Evolutionary conservation across 2,329 filamentous ascomycete species (phyloP), one percentile per base, ranked within the genome.

Genomic region (Emmonsiellopsis sp.): DNA sequence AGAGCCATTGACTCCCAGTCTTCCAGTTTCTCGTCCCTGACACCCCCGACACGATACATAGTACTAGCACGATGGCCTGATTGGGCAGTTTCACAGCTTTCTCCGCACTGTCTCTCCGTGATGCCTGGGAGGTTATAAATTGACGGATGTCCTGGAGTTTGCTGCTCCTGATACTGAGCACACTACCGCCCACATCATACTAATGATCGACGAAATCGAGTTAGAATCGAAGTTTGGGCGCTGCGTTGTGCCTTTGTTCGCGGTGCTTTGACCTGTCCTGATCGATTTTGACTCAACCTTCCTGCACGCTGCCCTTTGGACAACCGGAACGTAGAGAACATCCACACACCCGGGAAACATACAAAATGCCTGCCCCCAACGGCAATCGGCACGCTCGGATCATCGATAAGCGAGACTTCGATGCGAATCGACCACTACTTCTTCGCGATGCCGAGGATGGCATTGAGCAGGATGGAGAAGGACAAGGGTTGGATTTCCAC

Each of bases 341-440:
- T 39, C 6, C 13, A 6, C 9, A 3, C 36, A 39, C 36, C 36
- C 36, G 13, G 36, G 9, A 27, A 27, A 27, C 21, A 27, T 39
- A 5, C 36, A 39, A 39, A 39, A 39, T 39, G 36, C 36, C 36
- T 39, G 13, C 9, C 17, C 14, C 44, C 21, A 10, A 8, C 27
- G 21, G 21, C n/a, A 47, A n/a, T 31, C 44, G 10, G 1, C 44
- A 32, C 37, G n/a, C 50, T 27, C 34, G 13, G 31, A 31, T 44
- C 42, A 55, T 75, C 56, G 72, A 74, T 58, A 72, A 74, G 57
- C 69, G 73, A 17, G 74, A 76, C 58, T 76, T 76, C 56, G 74
- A 77, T 60, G 60, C 65, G 27, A 65, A 74, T 56, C 68, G 72
- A 36, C 62, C 68, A 8, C 55, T 68, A 5, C 58, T 65, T 11